Conservation (phyloP, 306 rosid species). For the Urtica urens region DNA sequence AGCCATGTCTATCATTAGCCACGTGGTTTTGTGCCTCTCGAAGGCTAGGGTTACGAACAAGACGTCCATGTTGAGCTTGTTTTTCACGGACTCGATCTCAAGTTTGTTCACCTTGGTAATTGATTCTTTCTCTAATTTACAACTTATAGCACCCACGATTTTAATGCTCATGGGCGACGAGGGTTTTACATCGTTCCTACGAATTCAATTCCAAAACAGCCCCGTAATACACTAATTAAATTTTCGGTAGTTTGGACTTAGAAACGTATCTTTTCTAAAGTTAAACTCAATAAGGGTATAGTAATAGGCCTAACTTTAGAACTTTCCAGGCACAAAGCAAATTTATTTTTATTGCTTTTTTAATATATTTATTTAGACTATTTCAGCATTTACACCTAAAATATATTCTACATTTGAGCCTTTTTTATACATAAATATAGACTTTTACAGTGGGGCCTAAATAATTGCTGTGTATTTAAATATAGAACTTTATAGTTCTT, state of each 20-base stretch:
- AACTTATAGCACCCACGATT: conserved; percentile 30
- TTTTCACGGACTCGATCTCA: conserved; percentile 50
- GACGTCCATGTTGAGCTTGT: conserved; percentile 28
- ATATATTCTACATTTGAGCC: too few species aligned
- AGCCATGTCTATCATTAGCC: conserved; percentile 32
- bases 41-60: background rate
- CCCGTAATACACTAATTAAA: background rate
- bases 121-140: conserved; percentile 42
- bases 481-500: too few species aligned
- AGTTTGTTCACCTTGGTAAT: conserved; percentile 60
- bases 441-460: too few species aligned
- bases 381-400: too few species aligned
- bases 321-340: too few species aligned
- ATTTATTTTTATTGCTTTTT: too few species aligned
- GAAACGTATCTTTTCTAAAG: too few species aligned
- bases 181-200: conserved; percentile 42
- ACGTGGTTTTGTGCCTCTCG: conserved; percentile 18
- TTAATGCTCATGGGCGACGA: conserved; percentile 55
- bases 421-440: too few species aligned
- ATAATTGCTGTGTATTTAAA: too few species aligned
- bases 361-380: too few species aligned
- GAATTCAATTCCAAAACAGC: conserved; percentile 11
- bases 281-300: conserved; percentile 16
- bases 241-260: too few species aligned
- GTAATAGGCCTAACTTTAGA: too few species aligned